Conservation (phyloP, 2,329 filamentous ascomycete genomes). For the Fusarium pseudograminearum region DNA sequence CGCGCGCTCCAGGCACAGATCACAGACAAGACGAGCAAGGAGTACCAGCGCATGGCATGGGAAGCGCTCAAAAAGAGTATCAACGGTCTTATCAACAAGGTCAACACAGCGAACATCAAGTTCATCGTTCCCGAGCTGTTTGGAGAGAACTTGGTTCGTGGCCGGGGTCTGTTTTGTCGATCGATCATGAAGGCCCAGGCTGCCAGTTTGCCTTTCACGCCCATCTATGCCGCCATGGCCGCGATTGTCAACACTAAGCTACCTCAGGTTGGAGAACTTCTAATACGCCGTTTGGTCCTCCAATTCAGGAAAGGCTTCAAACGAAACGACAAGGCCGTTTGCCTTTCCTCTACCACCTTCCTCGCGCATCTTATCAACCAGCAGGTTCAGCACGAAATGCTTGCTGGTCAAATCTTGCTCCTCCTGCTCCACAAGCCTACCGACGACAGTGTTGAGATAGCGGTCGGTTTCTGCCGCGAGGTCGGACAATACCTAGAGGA, state of each 20-base stretch:
- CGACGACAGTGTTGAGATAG: constrained; percentile 97
- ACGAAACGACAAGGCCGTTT: constrained; percentile 96
- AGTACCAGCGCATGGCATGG: constrained; percentile 99
- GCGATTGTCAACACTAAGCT: constrained; percentile 98
- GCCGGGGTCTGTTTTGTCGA: constrained; percentile 91
- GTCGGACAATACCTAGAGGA: constrained; percentile 95
- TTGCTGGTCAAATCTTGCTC: constrained; percentile 91
- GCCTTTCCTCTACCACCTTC: constrained; percentile 91
- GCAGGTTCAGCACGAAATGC: constrained; percentile 93
- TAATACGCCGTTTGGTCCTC: constrained; percentile 85
- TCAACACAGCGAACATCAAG: constrained; percentile 98
- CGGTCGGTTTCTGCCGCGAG: constrained; percentile 91
- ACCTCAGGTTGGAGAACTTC: constrained; percentile 90
- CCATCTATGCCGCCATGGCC: constrained; percentile 95
- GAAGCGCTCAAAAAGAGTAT: constrained; percentile 99
- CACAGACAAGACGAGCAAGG: constrained; percentile 94
- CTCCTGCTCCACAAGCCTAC: constrained; percentile 95
- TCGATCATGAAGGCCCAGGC: constrained; percentile 99
- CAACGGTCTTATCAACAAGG: constrained; percentile 98
- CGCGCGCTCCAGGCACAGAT: constrained; percentile 95
- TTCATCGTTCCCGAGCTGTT: constrained; percentile 96
- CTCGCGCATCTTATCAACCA: constrained; percentile 96
- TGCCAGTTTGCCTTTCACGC: constrained; percentile 93
- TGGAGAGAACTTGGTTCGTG: constrained; percentile 91
- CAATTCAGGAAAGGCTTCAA: constrained; percentile 97